Evolutionary conservation across 768 basidiomycete genomes (phyloP), one percentile per base, ranked within the genome.

Genomic region (Mycena pura): DNA sequence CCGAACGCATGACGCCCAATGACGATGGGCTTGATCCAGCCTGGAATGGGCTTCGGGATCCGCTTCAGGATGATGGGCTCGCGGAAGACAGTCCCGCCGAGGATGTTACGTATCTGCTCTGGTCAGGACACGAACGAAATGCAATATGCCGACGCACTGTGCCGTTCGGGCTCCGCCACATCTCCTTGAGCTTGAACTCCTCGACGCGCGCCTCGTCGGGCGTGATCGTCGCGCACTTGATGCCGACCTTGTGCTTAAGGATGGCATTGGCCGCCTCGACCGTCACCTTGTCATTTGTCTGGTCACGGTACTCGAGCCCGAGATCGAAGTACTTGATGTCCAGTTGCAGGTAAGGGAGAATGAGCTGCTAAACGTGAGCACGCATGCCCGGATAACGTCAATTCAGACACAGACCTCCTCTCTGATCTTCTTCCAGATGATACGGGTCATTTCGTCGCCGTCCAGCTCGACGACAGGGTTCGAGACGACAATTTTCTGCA

Each of bases 181-280:
- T 99, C 77, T 96, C 88, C 83, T 97, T 98, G 73, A 99, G 84
- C 48, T 95, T 93, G 86, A 97, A 99, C 77, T 99, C 97, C 73
- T 95, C 79, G 45, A 98, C 95, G 58, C 96, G 90, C 22, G 88
- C 94, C 74, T 99, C 96, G 73, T 99, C 97, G 6, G 97, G 97
- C 1, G 97, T 99, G 78, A 99, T 99, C 43, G 96, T 99, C 38
- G 96, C 96, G 79, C 96, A 99, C 78, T 99, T 99, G 80, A 99
- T 95, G 64, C 96, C 97, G 65, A 99, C 97, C 64, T 89, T 89
- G 85, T 97, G 87, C 76, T 97, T 84, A 57, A 92, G 83, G 73
- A 98, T 98, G 56, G 97, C 97, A 67, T 98, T 87, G 17, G 96
- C 96, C 25, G 95, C 91, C 11, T 98, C 95, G 61, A 93, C 74